Evolutionary conservation across 2,329 filamentous ascomycete genomes (phyloP).

Genomic region (Penicillium expansum): DNA sequence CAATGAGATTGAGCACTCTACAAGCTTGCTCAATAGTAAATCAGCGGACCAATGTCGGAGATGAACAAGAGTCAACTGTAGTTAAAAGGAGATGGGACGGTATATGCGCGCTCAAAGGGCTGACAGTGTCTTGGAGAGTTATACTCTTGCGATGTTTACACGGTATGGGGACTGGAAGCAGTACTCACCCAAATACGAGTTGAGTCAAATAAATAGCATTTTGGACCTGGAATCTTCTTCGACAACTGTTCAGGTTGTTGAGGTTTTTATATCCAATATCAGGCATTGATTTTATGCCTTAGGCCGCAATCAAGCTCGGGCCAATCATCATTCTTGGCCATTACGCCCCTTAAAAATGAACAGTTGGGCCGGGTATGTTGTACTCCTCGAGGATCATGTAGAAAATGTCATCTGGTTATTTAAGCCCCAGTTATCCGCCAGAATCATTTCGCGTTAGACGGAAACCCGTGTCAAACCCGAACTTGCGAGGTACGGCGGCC

Average conservation of each 20-base stretch:
- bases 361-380: background rate
- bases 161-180: background rate
- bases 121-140: background rate
- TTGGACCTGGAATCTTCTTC: background rate
- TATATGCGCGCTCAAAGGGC: background rate
- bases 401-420: constrained; percentile 15
- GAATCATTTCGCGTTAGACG: constrained; percentile 19
- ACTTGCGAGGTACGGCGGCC: constrained; percentile 19
- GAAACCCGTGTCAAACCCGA: constrained; percentile 26
- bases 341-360: background rate
- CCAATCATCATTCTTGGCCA: background rate
- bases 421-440: constrained; percentile 11
- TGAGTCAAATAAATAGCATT: background rate
- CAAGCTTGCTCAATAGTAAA: background rate
- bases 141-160: background rate
- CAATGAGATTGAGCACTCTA: constrained; percentile 20
- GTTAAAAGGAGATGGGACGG: background rate
- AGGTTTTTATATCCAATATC: background rate
- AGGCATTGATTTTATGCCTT: background rate
- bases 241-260: background rate
- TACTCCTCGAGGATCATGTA: background rate
- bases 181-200: background rate
- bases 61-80: background rate
- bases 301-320: background rate
- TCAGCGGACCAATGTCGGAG: background rate